Conservation (phyloP, 2,329 filamentous ascomycete species). For the Aquanectria penicillioides region DNA sequence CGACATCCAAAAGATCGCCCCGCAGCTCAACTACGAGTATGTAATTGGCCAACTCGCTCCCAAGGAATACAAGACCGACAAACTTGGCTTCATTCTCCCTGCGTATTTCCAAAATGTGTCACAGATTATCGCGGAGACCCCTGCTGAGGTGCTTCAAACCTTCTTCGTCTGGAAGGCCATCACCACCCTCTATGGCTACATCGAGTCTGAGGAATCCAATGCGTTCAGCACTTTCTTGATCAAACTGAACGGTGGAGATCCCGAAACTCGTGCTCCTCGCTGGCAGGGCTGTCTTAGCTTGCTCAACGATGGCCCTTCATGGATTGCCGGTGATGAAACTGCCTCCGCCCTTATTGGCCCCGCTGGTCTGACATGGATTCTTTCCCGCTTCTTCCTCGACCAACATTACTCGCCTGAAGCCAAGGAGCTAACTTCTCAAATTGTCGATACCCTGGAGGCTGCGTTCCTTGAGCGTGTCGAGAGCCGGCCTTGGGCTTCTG, state of each 20-base stretch:
- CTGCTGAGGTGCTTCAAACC: slow-evolving; percentile 65
- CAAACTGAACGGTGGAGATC: slow-evolving; percentile 61
- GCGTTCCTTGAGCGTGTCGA: slow-evolving; percentile 70
- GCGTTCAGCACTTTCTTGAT: slow-evolving; percentile 70
- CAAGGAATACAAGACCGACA: slow-evolving; percentile 48
- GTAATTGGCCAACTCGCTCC: slow-evolving; percentile 22
- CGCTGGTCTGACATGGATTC: slow-evolving; percentile 69
- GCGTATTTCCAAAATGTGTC: slow-evolving; percentile 69
- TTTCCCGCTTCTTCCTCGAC: slow-evolving; percentile 77
- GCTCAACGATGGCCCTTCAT: slow-evolving; percentile 17
- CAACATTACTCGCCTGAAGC: slow-evolving; percentile 73
- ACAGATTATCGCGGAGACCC: slow-evolving; percentile 62
- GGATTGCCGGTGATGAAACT: not conserved
- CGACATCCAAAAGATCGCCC: not conserved
- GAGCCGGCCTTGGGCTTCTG: slow-evolving; percentile 71
- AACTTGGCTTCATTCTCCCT: slow-evolving; percentile 62
- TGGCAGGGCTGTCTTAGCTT: slow-evolving; percentile 22
- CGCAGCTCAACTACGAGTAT: slow-evolving; percentile 22
- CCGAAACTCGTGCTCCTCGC: slow-evolving; percentile 11
- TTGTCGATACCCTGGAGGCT: slow-evolving; percentile 76
- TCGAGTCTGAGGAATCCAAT: slow-evolving; percentile 69
- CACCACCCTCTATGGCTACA: slow-evolving; percentile 58
- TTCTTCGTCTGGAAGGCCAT: slow-evolving; percentile 74
- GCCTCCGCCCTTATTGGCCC: not conserved
- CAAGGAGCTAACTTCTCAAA: slow-evolving; percentile 73